A percentile compares a stretch with the other conserved stretches of the same genome.
Evolutionary conservation across 371 early-diverging fungal genomes (phyloP).

Genomic region (Apophysomyces variabilis): DNA sequence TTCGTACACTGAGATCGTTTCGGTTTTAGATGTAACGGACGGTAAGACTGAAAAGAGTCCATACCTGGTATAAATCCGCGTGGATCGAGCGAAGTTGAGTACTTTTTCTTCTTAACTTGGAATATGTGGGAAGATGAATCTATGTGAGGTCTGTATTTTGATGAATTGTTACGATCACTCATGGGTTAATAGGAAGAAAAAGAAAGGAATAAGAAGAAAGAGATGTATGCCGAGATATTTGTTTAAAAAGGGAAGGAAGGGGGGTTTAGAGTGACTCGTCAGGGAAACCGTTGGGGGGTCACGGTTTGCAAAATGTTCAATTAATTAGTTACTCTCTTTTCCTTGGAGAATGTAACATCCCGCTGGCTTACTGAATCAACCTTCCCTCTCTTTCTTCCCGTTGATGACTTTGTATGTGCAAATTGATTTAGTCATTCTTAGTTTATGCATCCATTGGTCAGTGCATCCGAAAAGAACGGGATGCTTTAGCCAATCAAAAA

Average conservation of each 20-base stretch:
- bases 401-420: constrained; percentile 1
- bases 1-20: neutral
- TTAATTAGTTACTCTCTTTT: constrained; percentile 6
- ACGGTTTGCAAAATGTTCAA: constrained; percentile 4
- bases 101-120: constrained; percentile 3
- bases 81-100: constrained; percentile 3
- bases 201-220: neutral
- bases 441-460: neutral
- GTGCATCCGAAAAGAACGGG: neutral
- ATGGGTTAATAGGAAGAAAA: neutral
- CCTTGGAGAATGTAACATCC: constrained; percentile 2
- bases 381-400: neutral
- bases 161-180: neutral
- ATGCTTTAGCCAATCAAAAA: no score
- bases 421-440: constrained; percentile 8
- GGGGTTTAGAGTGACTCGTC: constrained; percentile 4
- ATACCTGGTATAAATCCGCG: constrained; percentile 5
- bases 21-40: neutral
- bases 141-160: neutral
- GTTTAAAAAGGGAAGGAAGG: constrained; percentile 6
- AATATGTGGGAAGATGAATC: neutral
- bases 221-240: constrained; percentile 5
- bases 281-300: constrained; percentile 2
- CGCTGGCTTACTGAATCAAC: no score
- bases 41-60: neutral